Evolutionary conservation across 345 rosid species (phyloP).

Genomic region (Schrenkiella parvula): DNA sequence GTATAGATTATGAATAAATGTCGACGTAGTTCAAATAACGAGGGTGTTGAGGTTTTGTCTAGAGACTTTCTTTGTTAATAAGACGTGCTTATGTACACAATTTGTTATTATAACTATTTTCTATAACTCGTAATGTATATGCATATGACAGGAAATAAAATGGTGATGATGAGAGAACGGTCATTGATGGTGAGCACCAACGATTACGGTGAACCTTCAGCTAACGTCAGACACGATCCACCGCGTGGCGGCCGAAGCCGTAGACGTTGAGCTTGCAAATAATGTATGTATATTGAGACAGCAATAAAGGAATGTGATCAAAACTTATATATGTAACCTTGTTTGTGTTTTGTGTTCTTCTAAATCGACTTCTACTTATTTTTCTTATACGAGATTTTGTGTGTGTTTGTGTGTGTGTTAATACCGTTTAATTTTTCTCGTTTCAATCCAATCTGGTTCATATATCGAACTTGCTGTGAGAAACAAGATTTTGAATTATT

Average conservation of each 20-base stretch:
- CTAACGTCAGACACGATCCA: constrained; percentile 64
- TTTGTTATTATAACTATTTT: neutral
- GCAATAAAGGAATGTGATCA: neutral
- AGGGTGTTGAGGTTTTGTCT: neutral
- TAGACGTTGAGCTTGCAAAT: constrained; percentile 25
- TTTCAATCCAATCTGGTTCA: neutral
- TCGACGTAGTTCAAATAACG: neutral
- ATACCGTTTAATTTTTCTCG: neutral
- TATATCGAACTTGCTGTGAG: no score
- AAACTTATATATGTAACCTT: neutral
- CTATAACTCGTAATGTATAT: neutral
- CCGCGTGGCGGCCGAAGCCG: constrained; percentile 34
- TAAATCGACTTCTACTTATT: neutral
- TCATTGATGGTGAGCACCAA: constrained; percentile 41
- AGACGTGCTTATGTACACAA: neutral
- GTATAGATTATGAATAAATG: neutral
- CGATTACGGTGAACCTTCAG: constrained; percentile 51
- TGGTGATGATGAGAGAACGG: constrained; percentile 36
- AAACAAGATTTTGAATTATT: no score
- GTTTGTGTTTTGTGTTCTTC: neutral
- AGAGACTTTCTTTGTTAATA: neutral
- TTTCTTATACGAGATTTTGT: neutral
- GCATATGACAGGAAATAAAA: constrained; percentile 25
- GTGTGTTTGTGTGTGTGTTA: neutral
- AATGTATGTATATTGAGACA: neutral